These are phyloP conservation scores for Apodospora peruviana DNA, from an alignment of 495 filamentous ascomycete species.

Conservation along the genomic window DNA sequence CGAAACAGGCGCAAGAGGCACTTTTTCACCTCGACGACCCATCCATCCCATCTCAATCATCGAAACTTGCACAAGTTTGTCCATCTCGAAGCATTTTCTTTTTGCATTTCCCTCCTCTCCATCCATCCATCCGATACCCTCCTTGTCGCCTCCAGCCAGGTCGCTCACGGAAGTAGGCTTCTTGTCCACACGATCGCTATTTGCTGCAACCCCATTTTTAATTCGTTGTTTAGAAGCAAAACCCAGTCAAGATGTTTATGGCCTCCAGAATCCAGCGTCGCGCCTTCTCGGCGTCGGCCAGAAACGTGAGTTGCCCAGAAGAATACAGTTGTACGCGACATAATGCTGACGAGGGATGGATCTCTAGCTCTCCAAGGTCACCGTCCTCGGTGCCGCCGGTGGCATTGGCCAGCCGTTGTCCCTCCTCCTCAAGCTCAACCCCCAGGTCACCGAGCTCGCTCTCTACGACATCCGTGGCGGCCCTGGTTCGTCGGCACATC, in stretches of 20 bases:
- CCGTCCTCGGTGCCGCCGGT: constrained; percentile 91
- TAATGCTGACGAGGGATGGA: too few species aligned
- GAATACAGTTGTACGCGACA: too few species aligned
- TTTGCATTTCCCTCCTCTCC: constrained; percentile 5
- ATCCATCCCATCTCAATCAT: neutral
- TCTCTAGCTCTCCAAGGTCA: constrained; percentile 84
- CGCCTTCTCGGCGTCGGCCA: constrained; percentile 88
- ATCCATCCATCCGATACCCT: constrained; percentile 5
- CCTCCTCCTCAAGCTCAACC: constrained; percentile 97
- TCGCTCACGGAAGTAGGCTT: neutral
- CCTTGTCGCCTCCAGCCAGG: neutral
- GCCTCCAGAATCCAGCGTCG: constrained; percentile 76
- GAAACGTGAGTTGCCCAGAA: constrained; percentile 73
- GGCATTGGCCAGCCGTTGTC: constrained; percentile 98
- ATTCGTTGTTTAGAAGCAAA: neutral
- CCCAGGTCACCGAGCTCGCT: constrained; percentile 79
- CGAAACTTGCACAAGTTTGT: constrained; percentile 1
- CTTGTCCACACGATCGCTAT: constrained; percentile 7
- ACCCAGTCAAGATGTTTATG: constrained; percentile 65
- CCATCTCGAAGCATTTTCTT: constrained; percentile 9
- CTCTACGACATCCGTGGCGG: constrained; percentile 95
- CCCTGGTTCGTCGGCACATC: constrained; percentile 66
- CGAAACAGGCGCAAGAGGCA: constrained; percentile 1
- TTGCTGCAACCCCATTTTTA: neutral
- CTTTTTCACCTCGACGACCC: constrained; percentile 25